Percentiles rank a stretch among this genome's conserved stretches.
Conservation (phyloP, 305 asterid species). For the Plantago lanceolata region DNA sequence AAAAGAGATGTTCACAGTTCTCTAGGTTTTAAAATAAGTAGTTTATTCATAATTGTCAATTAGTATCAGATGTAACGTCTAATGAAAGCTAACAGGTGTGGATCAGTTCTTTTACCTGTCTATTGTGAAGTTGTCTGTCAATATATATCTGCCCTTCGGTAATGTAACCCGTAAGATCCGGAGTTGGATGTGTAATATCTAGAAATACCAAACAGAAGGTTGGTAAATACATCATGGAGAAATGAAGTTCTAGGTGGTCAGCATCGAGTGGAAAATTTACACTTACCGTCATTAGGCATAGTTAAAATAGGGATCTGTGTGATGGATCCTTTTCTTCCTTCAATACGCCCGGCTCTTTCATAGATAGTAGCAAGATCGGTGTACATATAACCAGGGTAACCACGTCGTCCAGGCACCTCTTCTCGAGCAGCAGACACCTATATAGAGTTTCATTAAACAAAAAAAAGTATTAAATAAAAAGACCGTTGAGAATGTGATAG, state of each 20-base stretch:
- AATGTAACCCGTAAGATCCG: constrained; percentile 97
- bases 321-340: constrained; percentile 70
- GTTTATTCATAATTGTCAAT: too few relatives aligned
- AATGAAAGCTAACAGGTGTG: constrained; percentile 4
- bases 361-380: constrained; percentile 79
- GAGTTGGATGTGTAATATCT: constrained; percentile 99
- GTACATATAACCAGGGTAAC: constrained; percentile 86
- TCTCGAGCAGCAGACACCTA: constrained; percentile 98
- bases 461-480: not conserved
- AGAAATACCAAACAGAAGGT: constrained; percentile 26
- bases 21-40: too few relatives aligned
- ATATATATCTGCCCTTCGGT: constrained; percentile 97
- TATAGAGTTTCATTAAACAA: constrained; percentile 7
- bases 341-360: constrained; percentile 82
- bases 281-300: constrained; percentile 89
- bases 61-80: too few relatives aligned
- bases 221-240: constrained; percentile 5
- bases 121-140: constrained; percentile 89
- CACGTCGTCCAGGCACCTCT: constrained; percentile 99
- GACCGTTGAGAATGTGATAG: not conserved
- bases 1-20: not conserved
- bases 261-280: not conserved
- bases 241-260: constrained; percentile 8
- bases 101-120: constrained; percentile 57
- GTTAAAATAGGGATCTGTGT: constrained; percentile 89